Base-by-base conservation (phyloP, 495 filamentous ascomycete genomes). In the Pyrenula aspistea region DNA sequence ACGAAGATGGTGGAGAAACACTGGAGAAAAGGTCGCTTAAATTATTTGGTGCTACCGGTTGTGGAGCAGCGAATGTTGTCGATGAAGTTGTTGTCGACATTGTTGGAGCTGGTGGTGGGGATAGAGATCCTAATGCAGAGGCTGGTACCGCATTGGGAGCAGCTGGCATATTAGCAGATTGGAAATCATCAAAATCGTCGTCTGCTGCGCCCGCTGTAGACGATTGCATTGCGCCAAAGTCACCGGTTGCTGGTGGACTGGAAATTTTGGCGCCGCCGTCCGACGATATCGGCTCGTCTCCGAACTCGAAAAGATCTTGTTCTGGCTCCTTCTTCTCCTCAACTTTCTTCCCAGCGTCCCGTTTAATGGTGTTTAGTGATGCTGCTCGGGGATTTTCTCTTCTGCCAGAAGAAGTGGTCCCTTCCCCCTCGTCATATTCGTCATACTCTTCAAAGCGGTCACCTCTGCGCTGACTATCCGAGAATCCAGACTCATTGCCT, bases 101-200 rank as follows among this genome's bases (percentile, higher is more conserved):
- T 24, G 84, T 78, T 53, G 81, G 76, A 15, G 87, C 71, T 15
- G 73, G 68, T 22, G 68, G 65, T 20, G 66, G 62, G 19, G 57
- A 59, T 12, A 60, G 60, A 20, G 78, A 73, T 2, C 70, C 62
- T 60, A 79, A 77, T 42, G 70, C 66, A 55, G 66, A 73, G 53
- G 74, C 59, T 19, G 73, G 66, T 50, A 77, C 63, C 23, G 74
- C 61, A 51, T 71, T 55, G 22, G 72, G 55, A 56, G 74, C 61
- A 25, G 73, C 63, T 22, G 78, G 72, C 19, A 89, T 83, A 2
- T 87, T 76, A 15, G 94, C 93, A n/a, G 90, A 91, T 69, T 95
- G 89, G 78, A 97, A 97, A 66, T 97, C 94, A 66, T 97, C 93
- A 62, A 97, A 97, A 53, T 97, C 94, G 62, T 98, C 93, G 61